A percentile compares a stretch with the other conserved stretches of the same genome.
Evolutionary conservation across 352 stramenopile species (phyloP).

Genomic region (Phytophthora uliginosa): DNA sequence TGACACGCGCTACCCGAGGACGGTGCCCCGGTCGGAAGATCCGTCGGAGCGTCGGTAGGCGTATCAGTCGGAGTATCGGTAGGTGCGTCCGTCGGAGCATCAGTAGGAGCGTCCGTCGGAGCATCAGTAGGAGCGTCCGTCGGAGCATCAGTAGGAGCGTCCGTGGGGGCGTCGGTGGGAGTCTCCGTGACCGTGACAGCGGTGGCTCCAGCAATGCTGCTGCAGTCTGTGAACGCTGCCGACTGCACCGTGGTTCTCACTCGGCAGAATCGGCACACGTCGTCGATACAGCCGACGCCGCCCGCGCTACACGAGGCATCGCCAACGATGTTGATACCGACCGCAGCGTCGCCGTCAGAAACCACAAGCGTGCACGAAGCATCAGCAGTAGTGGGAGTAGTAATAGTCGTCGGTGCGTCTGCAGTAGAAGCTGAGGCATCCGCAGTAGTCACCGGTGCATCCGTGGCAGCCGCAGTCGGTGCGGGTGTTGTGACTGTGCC

Average conservation of each 20-base stretch:
- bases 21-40: constrained; percentile 6
- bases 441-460: background rate
- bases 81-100: background rate
- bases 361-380: background rate
- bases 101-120: background rate
- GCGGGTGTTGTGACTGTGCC: constrained; percentile 12
- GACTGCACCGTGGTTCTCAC: constrained; percentile 41
- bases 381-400: background rate
- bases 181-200: background rate
- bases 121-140: background rate
- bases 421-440: background rate
- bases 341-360: constrained; percentile 22
- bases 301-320: constrained; percentile 36
- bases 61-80: background rate
- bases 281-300: constrained; percentile 48
- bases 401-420: background rate
- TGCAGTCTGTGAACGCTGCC: constrained; percentile 31
- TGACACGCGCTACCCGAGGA: constrained; percentile 8
- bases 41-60: constrained; percentile 7
- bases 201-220: constrained; percentile 7
- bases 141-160: background rate
- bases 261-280: constrained; percentile 53
- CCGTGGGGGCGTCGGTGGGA: background rate
- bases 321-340: constrained; percentile 42
- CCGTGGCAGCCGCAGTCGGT: background rate